Evolutionary conservation across 225 moss, liverwort and hornwort genomes (phyloP).

Genomic region (Pseudoscleropodium purum): DNA sequence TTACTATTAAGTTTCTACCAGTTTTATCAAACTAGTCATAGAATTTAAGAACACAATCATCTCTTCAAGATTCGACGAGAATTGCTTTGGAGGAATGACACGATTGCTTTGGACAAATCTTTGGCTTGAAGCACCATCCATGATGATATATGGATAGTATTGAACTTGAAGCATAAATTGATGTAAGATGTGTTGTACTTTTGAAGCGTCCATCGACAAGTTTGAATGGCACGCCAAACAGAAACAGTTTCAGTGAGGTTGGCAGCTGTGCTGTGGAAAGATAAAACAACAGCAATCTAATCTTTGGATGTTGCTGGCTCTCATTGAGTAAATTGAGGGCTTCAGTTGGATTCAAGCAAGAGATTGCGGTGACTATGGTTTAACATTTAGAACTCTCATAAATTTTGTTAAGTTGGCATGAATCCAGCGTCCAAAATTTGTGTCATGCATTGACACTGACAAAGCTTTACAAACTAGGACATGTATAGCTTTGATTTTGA

Average conservation of each 20-base stretch:
- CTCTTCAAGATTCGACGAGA: rapidly evolving
- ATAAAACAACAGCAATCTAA: neutral
- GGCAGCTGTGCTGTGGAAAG: neutral
- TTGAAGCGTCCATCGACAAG: neutral
- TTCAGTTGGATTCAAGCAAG: neutral
- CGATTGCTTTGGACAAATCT: neutral
- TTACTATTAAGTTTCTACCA: neutral
- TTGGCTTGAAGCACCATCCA: neutral
- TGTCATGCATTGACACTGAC: neutral
- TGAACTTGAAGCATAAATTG: no score
- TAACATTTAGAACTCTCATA: no score
- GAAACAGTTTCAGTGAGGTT: neutral
- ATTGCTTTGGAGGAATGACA: neutral
- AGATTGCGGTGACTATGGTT: neutral
- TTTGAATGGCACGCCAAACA: neutral
- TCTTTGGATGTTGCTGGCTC: neutral
- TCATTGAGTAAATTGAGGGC: neutral
- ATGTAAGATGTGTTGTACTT: no score
- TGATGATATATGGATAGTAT: neutral
- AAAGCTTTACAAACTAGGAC: neutral
- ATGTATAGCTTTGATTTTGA: neutral
- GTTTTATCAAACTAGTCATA: no score
- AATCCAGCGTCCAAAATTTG: rapidly evolving
- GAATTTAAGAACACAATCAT: neutral
- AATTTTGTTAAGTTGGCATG: neutral